Conservation (phyloP, 2,329 filamentous ascomycete genomes). For the Stromatinia cepivora region DNA sequence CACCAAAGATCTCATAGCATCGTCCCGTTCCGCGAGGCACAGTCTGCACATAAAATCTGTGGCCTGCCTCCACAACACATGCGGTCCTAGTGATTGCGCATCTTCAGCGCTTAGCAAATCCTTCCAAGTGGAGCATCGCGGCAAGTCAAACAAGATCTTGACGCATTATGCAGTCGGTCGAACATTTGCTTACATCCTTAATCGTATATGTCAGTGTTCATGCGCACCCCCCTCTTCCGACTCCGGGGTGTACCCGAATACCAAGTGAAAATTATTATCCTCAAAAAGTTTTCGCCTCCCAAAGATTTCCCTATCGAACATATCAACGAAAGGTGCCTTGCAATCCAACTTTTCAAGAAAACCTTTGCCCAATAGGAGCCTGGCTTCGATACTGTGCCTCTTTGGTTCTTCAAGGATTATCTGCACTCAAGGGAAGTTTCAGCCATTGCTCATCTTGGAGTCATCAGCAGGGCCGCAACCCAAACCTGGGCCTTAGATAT, state of each 20-base stretch:
- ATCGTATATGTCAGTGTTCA: conserved; percentile 4
- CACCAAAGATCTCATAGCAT: conserved; percentile 16
- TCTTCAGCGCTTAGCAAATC: conserved; percentile 14
- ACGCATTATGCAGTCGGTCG: neutral
- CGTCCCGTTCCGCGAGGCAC: conserved; percentile 24
- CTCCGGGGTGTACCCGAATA: neutral
- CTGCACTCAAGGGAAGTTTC: conserved; percentile 3
- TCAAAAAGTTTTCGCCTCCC: neutral
- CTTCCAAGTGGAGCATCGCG: conserved; percentile 8
- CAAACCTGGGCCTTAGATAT: neutral
- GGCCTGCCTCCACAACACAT: neutral
- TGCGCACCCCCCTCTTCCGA: neutral
- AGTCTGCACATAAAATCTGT: conserved; percentile 10
- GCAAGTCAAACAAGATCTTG: conserved; percentile 10
- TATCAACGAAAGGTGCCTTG: neutral
- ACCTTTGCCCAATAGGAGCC: neutral
- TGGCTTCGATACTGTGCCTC: conserved; percentile 1
- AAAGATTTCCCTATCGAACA: neutral
- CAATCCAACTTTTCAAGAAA: neutral
- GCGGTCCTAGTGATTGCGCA: conserved; percentile 5
- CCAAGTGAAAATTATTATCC: neutral
- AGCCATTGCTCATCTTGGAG: conserved; percentile 11
- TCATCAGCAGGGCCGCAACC: neutral
- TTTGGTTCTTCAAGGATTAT: conserved; percentile 10
- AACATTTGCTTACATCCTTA: neutral